Conservation (phyloP, 352 stramenopile genomes). For the Phytophthora fragariae region DNA sequence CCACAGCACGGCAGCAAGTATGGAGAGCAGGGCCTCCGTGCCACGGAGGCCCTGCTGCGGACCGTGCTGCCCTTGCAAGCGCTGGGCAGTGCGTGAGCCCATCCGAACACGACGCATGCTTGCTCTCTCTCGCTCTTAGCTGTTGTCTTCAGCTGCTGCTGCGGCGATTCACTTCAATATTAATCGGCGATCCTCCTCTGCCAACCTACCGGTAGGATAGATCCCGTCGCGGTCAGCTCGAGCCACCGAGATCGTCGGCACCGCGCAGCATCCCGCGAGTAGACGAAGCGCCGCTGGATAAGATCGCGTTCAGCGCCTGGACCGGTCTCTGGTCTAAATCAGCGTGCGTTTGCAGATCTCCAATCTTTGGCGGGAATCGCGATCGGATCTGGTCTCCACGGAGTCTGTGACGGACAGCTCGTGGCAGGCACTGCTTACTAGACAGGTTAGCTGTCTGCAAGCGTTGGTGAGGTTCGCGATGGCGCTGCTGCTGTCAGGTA, state of each 20-base stretch:
- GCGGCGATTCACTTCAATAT: too few species aligned
- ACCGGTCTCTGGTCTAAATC: slow-evolving; percentile 26
- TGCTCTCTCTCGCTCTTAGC: background rate
- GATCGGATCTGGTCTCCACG: too few species aligned
- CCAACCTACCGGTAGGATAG: too few species aligned
- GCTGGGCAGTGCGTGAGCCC: background rate
- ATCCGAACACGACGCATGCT: background rate
- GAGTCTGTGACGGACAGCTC: too few species aligned
- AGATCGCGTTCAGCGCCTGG: slow-evolving; percentile 5
- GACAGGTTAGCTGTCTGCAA: too few species aligned
- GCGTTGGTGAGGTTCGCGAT: too few species aligned
- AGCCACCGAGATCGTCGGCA: background rate
- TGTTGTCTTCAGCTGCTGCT: background rate
- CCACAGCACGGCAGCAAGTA: background rate
- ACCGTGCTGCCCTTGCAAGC: background rate
- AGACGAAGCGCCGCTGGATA: slow-evolving; percentile 13
- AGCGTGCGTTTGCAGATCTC: slow-evolving; percentile 17
- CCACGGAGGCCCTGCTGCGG: too few species aligned
- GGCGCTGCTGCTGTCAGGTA: too few species aligned
- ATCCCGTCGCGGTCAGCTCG: background rate
- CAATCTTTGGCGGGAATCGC: background rate
- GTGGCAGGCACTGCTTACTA: too few species aligned
- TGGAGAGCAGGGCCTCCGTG: background rate
- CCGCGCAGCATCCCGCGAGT: background rate
- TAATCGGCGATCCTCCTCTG: too few species aligned